Evolutionary conservation across 768 basidiomycete genomes (phyloP).

Genomic region (Lentinus brumalis): DNA sequence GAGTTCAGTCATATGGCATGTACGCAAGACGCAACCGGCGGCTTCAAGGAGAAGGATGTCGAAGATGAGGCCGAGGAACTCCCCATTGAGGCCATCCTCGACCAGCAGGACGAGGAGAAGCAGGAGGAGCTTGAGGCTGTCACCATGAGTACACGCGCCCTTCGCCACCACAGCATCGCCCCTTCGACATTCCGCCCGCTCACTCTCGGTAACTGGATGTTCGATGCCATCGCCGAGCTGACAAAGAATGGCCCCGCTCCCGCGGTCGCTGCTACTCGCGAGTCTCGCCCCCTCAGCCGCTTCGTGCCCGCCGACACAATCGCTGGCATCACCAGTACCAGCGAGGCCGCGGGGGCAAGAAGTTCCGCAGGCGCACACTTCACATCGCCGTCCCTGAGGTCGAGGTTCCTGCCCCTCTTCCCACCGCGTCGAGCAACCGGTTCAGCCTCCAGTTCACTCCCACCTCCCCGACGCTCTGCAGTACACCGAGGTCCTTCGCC

Average conservation of each 20-base stretch:
- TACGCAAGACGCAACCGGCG: constrained; percentile 54
- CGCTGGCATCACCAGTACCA: constrained; percentile 14
- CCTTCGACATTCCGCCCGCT: constrained; percentile 50
- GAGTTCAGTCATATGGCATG: constrained; percentile 75
- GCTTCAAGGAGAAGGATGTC: constrained; percentile 43
- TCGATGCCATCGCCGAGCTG: constrained; percentile 73
- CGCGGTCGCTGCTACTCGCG: constrained; percentile 28
- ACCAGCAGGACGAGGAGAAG: constrained; percentile 45
- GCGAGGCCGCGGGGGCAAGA: constrained; percentile 7
- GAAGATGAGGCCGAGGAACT: constrained; percentile 37
- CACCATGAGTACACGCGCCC: constrained; percentile 30
- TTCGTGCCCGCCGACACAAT: constrained; percentile 40
- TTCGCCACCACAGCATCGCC: constrained; percentile 46
- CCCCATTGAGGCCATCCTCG: constrained; percentile 50
- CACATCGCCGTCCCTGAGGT: constrained; percentile 38
- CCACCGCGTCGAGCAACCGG: constrained; percentile 39
- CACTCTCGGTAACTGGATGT: constrained; percentile 82
- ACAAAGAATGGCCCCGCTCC: constrained; percentile 38
- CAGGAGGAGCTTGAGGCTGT: constrained; percentile 30
- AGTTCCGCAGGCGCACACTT: constrained; percentile 41
- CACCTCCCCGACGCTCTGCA: constrained; percentile 44
- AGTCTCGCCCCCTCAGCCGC: constrained; percentile 33
- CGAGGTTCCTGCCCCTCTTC: constrained; percentile 35
- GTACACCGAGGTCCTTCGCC: constrained; percentile 28
- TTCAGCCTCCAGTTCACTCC: constrained; percentile 72